phyloP scores from a whole-genome alignment of 176 grass and related monocot genomes.

The Paspalum notatum region DNA sequence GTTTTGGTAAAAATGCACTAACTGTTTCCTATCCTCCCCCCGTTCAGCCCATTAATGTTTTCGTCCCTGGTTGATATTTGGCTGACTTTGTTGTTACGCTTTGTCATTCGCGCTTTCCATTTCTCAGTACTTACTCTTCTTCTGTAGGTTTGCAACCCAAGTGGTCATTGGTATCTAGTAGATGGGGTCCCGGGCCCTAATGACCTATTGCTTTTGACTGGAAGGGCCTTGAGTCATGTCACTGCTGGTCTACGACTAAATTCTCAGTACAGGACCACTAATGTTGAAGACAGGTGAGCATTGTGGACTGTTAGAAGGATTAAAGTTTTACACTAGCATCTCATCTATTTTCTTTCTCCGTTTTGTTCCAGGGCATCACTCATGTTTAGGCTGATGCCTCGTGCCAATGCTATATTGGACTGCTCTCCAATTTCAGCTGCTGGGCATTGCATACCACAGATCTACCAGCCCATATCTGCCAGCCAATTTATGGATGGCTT shows the following conservation, averaged over 20 bases:
- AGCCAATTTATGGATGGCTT: constrained; percentile 71
- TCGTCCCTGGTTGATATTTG: constrained; percentile 1
- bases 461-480: constrained; percentile 70
- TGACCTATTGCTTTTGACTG: constrained; percentile 70
- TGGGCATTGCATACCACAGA: constrained; percentile 64
- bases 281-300: constrained; percentile 42
- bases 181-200: constrained; percentile 48
- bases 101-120: not conserved
- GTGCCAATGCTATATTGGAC: constrained; percentile 68
- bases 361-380: constrained; percentile 69
- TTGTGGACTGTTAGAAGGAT: constrained; percentile 23
- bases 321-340: not conserved
- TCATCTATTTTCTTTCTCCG: constrained; percentile 7
- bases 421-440: constrained; percentile 71
- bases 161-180: constrained; percentile 79
- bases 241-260: constrained; percentile 68
- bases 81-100: constrained; percentile 13
- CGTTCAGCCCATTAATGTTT: not conserved
- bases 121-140: constrained; percentile 37
- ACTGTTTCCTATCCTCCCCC: too few relatives aligned
- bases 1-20: not conserved
- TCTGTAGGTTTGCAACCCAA: constrained; percentile 77
- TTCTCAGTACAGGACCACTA: constrained; percentile 53
- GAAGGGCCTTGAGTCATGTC: constrained; percentile 69
- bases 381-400: constrained; percentile 78